These are phyloP conservation scores for Pseudomassariella vexata DNA, from an alignment of 2,329 filamentous ascomycete species.

Conservation along the genomic window DNA sequence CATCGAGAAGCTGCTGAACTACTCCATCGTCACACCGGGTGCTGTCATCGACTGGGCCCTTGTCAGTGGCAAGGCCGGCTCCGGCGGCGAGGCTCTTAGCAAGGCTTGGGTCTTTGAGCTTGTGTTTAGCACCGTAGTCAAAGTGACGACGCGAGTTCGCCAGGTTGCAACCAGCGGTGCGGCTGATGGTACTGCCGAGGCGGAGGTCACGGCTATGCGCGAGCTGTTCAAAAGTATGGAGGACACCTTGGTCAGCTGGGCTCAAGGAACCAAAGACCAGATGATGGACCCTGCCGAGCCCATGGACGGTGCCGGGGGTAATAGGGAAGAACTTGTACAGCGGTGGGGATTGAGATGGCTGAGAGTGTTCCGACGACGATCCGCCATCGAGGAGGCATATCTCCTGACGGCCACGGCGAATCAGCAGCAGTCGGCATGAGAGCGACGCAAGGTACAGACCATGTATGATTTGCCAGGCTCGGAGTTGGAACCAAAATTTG, in stretches of 20 bases:
- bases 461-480: not conserved
- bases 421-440: not conserved
- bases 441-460: not conserved
- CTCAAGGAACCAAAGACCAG: slow-evolving; percentile 66
- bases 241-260: slow-evolving; percentile 68
- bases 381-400: slow-evolving; percentile 73
- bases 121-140: slow-evolving; percentile 79
- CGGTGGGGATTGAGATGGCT: slow-evolving; percentile 85
- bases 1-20: slow-evolving; percentile 94
- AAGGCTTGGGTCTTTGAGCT: slow-evolving; percentile 82
- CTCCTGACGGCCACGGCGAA: slow-evolving; percentile 2
- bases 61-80: slow-evolving; percentile 41
- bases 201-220: slow-evolving; percentile 69
- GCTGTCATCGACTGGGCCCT: slow-evolving; percentile 90
- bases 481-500: not conserved
- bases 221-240: slow-evolving; percentile 77
- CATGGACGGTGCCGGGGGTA: slow-evolving; percentile 49
- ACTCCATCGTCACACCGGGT: slow-evolving; percentile 82
- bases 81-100: slow-evolving; percentile 62
- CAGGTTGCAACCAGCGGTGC: slow-evolving; percentile 65
- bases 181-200: slow-evolving; percentile 41
- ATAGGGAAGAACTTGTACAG: slow-evolving; percentile 59
- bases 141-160: slow-evolving; percentile 80
- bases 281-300: slow-evolving; percentile 56
- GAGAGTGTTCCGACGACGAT: slow-evolving; percentile 74